Percentiles rank a stretch among this genome's conserved stretches.
These are phyloP conservation scores for Paxillus involutus DNA, from an alignment of 768 basidiomycete species.

Conservation along the genomic window DNA sequence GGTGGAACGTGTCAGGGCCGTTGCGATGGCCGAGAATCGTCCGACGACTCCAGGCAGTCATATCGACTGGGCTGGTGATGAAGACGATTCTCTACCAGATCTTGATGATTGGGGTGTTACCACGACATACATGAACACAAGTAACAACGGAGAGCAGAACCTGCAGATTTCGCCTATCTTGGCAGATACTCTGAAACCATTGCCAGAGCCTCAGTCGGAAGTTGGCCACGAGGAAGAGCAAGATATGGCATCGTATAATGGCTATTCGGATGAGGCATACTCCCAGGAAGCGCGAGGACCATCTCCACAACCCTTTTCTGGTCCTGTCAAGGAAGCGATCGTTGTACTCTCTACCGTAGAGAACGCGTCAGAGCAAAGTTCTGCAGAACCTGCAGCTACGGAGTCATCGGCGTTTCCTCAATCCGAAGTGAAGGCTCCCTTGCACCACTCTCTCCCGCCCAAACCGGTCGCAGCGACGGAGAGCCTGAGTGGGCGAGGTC, in stretches of 20 bases:
- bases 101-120: conserved; percentile 84
- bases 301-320: conserved; percentile 9
- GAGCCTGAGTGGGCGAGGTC: conserved; percentile 10
- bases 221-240: conserved; percentile 17
- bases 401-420: conserved; percentile 9
- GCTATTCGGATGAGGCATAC: conserved; percentile 2
- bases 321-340: conserved; percentile 1
- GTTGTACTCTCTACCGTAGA: conserved; percentile 3
- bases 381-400: conserved; percentile 7
- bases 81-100: conserved; percentile 78
- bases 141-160: conserved; percentile 25
- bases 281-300: conserved; percentile 5
- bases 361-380: conserved; percentile 18
- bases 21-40: conserved; percentile 67
- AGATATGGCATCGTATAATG: conserved; percentile 21
- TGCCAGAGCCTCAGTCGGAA: conserved; percentile 48
- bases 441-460: conserved; percentile 48
- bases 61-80: conserved; percentile 88
- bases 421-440: conserved; percentile 21
- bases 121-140: conserved; percentile 35
- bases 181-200: conserved; percentile 58
- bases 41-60: conserved; percentile 75
- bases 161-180: conserved; percentile 68
- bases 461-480: conserved; percentile 39
- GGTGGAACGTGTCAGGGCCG: conserved; percentile 73